Percentiles rank a stretch among this genome's conserved stretches.
Conservation (phyloP, 1,284 basidiomycete genomes). For the Phlebopus sp. region DNA sequence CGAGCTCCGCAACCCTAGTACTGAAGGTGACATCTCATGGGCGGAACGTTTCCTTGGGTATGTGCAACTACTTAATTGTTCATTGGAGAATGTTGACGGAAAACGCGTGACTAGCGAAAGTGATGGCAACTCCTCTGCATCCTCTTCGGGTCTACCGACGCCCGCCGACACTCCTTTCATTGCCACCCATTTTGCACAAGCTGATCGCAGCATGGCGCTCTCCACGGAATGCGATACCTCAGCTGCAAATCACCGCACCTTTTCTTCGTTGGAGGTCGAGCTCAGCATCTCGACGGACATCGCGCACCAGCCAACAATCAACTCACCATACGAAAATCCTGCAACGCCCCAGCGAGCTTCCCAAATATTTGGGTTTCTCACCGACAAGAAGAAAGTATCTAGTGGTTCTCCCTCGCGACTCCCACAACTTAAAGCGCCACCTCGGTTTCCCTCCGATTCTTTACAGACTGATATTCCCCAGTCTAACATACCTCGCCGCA, state of each 20-base stretch:
- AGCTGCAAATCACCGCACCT: slow-evolving; percentile 44
- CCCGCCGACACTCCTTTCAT: slow-evolving; percentile 38
- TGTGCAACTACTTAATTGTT: slow-evolving; percentile 18
- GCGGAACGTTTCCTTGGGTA: slow-evolving; percentile 71
- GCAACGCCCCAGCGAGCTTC: slow-evolving; percentile 61
- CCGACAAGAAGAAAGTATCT: slow-evolving; percentile 37
- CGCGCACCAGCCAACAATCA: slow-evolving; percentile 28
- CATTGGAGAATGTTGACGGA: slow-evolving; percentile 3
- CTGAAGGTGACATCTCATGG: slow-evolving; percentile 76
- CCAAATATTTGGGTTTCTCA: slow-evolving; percentile 65
- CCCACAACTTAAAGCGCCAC: slow-evolving; percentile 28
- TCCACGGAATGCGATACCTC: slow-evolving; percentile 45
- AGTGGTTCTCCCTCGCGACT: slow-evolving; percentile 35
- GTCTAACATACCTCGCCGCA: slow-evolving; percentile 15
- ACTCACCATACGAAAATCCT: slow-evolving; percentile 32
- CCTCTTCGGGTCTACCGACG: slow-evolving; percentile 46
- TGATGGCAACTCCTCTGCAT: slow-evolving; percentile 42
- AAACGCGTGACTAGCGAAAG: slow-evolving; percentile 39
- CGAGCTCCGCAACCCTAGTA: slow-evolving; percentile 30
- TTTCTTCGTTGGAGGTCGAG: slow-evolving; percentile 73
- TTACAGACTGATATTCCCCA: slow-evolving; percentile 25
- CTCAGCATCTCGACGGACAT: slow-evolving; percentile 48
- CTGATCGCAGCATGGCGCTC: slow-evolving; percentile 36
- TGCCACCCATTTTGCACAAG: slow-evolving; percentile 32
- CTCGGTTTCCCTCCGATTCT: slow-evolving; percentile 30